A percentile compares a stretch with the other conserved stretches of the same genome.
Conservation (phyloP, 805 yeast species). For the Wickerhamiella musiphila region DNA sequence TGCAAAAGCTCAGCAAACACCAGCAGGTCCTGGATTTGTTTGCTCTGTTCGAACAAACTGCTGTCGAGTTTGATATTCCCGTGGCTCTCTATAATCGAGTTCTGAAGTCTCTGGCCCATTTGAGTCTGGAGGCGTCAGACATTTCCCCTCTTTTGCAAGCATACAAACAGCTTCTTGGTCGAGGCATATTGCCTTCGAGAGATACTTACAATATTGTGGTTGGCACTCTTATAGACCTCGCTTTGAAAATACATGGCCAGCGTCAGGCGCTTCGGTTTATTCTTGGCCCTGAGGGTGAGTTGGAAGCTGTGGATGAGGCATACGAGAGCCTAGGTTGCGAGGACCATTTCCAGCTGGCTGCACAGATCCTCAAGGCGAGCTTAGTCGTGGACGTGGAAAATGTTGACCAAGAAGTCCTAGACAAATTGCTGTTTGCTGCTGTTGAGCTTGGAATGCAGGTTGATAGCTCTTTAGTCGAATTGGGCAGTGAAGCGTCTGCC, state of each 20-base stretch:
- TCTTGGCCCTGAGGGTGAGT: slow-evolving; percentile 8
- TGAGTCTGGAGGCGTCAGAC: slow-evolving; percentile 9
- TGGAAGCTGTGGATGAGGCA: slow-evolving; percentile 17
- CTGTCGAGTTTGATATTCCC: slow-evolving; percentile 6
- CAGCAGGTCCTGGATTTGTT: slow-evolving; percentile 6
- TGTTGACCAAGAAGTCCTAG: slow-evolving; percentile 4
- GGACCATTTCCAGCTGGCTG: slow-evolving; percentile 13
- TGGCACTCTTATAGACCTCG: slow-evolving; percentile 12
- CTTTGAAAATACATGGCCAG: slow-evolving; percentile 4
- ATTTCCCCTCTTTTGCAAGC: slow-evolving; percentile 15
- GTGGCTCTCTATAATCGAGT: slow-evolving; percentile 15
- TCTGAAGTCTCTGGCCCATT: slow-evolving; percentile 9
- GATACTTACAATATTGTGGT: slow-evolving; percentile 18
- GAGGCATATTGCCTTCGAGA: slow-evolving; percentile 14
- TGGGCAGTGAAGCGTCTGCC: too few species aligned
- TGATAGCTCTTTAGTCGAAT: slow-evolving; percentile 3
- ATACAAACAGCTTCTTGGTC: slow-evolving; percentile 16
- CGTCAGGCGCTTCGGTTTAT: slow-evolving; percentile 5
- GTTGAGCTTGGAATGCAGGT: slow-evolving; percentile 3
- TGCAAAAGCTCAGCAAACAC: slow-evolving; percentile 9
- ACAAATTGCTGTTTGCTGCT: slow-evolving; percentile 8
- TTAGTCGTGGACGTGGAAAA: slow-evolving; percentile 3
- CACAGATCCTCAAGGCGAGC: slow-evolving; percentile 8
- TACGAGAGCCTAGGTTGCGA: slow-evolving; percentile 12
- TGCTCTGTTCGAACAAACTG: slow-evolving; percentile 6